These are phyloP conservation scores for Euphorbia corollata DNA, from an alignment of 441 rosid genomes.

Conservation along the genomic window DNA sequence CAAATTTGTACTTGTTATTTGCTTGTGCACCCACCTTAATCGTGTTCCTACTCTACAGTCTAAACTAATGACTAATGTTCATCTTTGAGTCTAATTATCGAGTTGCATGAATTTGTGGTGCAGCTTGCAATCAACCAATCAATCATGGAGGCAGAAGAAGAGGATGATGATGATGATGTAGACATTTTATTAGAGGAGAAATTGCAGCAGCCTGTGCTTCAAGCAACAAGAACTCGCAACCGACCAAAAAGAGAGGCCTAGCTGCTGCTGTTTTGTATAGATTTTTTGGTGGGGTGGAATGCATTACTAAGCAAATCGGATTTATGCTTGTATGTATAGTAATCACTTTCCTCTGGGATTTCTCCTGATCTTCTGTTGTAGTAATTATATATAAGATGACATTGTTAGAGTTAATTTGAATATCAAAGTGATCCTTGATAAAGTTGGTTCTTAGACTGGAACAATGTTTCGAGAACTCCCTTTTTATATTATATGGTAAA, in stretches of 20 bases:
- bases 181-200: slow-evolving; percentile 37
- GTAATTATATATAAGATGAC: too few relatives aligned
- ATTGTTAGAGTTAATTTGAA: too few relatives aligned
- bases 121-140: slow-evolving; percentile 65
- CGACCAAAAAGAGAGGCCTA: slow-evolving; percentile 72
- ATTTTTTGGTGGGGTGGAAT: neutral
- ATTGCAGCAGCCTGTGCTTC: slow-evolving; percentile 41
- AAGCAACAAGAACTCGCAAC: slow-evolving; percentile 39
- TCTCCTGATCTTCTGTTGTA: neutral
- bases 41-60: neutral
- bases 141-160: slow-evolving; percentile 43
- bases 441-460: too few relatives aligned
- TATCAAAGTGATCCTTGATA: too few relatives aligned
- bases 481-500: too few relatives aligned
- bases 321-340: neutral
- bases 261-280: neutral
- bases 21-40: too few relatives aligned
- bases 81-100: neutral
- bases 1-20: neutral
- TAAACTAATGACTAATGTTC: neutral
- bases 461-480: too few relatives aligned
- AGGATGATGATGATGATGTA: slow-evolving; percentile 19
- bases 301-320: neutral
- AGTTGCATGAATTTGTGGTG: slow-evolving; percentile 6
- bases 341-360: neutral